These are phyloP conservation scores for Paxillus involutus DNA, from an alignment of 768 basidiomycete species.

Conservation along the genomic window DNA sequence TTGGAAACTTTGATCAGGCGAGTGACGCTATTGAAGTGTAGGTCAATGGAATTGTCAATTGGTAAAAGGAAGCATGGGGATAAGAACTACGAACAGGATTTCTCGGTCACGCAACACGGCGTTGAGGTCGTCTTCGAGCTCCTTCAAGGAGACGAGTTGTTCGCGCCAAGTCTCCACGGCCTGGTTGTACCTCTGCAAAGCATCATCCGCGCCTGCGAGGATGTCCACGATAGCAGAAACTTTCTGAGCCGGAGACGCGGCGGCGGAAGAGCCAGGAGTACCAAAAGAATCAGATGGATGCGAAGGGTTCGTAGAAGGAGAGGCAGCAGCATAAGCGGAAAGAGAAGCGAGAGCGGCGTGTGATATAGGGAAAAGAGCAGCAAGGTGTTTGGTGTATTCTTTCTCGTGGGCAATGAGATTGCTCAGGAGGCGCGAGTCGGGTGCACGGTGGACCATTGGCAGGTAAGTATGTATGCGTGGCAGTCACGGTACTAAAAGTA, in stretches of 20 bases:
- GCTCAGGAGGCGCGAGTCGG: conserved; percentile 70
- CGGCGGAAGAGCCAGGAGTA: conserved; percentile 26
- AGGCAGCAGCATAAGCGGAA: conserved; percentile 72
- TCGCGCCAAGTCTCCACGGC: conserved; percentile 68
- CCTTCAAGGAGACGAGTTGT: conserved; percentile 57
- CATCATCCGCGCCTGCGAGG: conserved; percentile 67
- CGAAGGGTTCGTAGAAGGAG: conserved; percentile 50
- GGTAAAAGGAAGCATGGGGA: background rate
- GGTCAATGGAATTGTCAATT: background rate
- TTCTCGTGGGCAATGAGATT: conserved; percentile 72
- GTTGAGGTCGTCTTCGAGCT: conserved; percentile 70
- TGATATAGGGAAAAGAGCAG: conserved; percentile 56
- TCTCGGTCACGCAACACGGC: conserved; percentile 74
- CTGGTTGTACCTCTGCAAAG: conserved; percentile 56
- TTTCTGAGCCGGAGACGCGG: conserved; percentile 12
- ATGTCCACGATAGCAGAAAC: conserved; percentile 49
- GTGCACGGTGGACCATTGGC: conserved; percentile 67
- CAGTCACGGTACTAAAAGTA: background rate
- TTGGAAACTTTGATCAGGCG: conserved; percentile 80
- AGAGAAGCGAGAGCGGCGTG: conserved; percentile 63
- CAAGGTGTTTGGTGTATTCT: conserved; percentile 64
- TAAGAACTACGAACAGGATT: conserved; percentile 60
- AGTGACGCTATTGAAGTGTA: conserved; percentile 52
- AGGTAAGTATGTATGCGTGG: too few species aligned
- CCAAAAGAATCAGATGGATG: too few species aligned